Conservation (phyloP, 305 asterid genomes). For the Petunia hybrid region DNA sequence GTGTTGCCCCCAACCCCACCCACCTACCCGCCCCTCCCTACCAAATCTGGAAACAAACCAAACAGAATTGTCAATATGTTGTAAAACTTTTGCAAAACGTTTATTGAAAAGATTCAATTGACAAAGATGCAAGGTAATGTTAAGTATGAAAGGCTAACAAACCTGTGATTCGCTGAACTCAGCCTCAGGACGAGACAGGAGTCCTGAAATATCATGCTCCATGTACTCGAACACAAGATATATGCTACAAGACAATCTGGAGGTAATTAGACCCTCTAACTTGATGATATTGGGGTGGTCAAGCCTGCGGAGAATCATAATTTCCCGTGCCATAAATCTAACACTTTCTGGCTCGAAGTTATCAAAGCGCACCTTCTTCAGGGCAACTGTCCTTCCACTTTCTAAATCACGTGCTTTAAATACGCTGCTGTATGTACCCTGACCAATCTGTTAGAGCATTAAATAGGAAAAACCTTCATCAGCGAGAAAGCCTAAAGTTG, state of each 20-base stretch:
- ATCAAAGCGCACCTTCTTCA: conserved; percentile 94
- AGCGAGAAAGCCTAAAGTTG: not conserved
- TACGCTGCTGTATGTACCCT: conserved; percentile 95
- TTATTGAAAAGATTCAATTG: not conserved
- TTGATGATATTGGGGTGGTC: conserved; percentile 92
- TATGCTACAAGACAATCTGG: conserved; percentile 85
- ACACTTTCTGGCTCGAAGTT: conserved; percentile 96
- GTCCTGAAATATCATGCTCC: conserved; percentile 96
- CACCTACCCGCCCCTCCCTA: not conserved
- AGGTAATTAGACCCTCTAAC: conserved; percentile 80
- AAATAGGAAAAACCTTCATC: conserved; percentile 25
- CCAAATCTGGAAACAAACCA: not conserved
- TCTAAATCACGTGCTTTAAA: conserved; percentile 94
- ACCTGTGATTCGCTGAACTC: conserved; percentile 93
- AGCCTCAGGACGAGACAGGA: conserved; percentile 74
- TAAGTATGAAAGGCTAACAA: conserved; percentile 22
- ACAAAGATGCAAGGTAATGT: not conserved
- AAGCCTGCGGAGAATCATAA: conserved; percentile 80
- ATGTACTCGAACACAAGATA: conserved; percentile 96
- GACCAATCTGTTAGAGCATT: conserved; percentile 73
- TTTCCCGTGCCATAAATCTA: conserved; percentile 97
- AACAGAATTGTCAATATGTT: not conserved
- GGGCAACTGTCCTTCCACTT: conserved; percentile 76
- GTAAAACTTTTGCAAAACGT: not conserved
- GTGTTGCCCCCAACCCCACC: not conserved